Base-by-base conservation (phyloP, 495 filamentous ascomycete genomes). In the Penicillium psychrofluorescens region DNA sequence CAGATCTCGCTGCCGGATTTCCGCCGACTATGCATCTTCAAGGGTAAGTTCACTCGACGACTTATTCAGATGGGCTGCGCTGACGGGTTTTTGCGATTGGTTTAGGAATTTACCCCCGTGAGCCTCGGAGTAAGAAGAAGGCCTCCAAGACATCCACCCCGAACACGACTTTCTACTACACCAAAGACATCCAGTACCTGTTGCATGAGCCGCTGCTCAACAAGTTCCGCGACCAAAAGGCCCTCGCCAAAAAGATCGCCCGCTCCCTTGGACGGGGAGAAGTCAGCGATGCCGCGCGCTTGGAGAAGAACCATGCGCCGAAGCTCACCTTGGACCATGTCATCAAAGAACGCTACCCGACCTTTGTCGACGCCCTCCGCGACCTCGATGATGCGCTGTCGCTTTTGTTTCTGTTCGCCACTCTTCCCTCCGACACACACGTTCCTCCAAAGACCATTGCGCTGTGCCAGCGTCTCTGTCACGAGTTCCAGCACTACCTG, bases 111-210 rank as follows among this genome's bases (percentile, higher is more conserved):
- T 97, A 96, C 66, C 92, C 92, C 46, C 83, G 92, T 61, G 94
- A 98, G 71, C 92, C 92, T 32, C 77, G 92, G 43, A 95, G 82
- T 64, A 95, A 89, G 77, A 96, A 92, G 73, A 95, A 95, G 76
- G 92, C 83, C 35, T 87, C 87, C 55, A 96, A 95, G 66, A 85
- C 86, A 41, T 79, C 87, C 36, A 96, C 86, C 2, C 79, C 84
- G 33, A 85, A 83, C 36, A 97, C 92, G 11, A 97, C 94, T 45
- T 98, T 95, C 72, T 98, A 98, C 78, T 98, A 98, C 72, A 87
- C 90, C 55, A 95, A 92, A 73, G 92, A 98, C 61, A 95, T 98
- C 56, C 90, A 95, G 66, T 98, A 95, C 53, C 81, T 98, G 22
- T 83, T 96, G 40, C 92, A 98, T 64, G 92, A 98, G 64, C 92